Evolutionary conservation across 2,329 filamentous ascomycete genomes (phyloP), one percentile per base, ranked within the genome.

Genomic region (Bipolaris cookei): DNA sequence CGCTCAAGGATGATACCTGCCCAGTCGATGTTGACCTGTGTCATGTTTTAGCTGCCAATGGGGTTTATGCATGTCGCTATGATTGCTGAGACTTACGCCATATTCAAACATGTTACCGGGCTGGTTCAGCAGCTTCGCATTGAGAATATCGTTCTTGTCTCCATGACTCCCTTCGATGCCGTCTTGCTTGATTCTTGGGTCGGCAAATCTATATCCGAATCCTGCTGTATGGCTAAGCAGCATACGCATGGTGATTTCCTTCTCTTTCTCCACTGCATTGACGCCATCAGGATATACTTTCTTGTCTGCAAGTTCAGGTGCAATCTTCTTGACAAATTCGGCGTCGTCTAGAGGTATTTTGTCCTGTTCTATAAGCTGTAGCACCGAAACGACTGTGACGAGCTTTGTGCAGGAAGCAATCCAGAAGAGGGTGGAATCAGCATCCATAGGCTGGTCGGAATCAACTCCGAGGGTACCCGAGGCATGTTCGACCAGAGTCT

Each of bases 101-200:
- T 90, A 89, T 54, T 85, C 80, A 84, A 85, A 90, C 3, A 77
- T 77, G 21, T 82, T 80, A 0, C 87, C 87, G 0, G 88, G 88
- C 61, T 90, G 86, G 61, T 87, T 86, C 1, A 89, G 70, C 14
- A 90, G 71, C 0, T 87, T 84, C 54, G 74, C 70, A 11, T 75
- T 68, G 34, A 81, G 65, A 41, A 88, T 76, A 21, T 85, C 86
- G 30, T 79, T 77, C 14, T 81, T 66, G 5, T 83, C 35, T 32
- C 54, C 54, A 30, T 51, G 23, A 11, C 18, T 14, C 2, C 54
- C 54, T 32, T 56, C 54, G 11, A 56, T 77, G 0, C 83, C 83
- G 0, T 81, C 75, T 23, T 77, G 72, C n/a, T 70, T 67, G 21
- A 81, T 69, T 16, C 77, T 71, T 0, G 81, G 71, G 61, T 83